These are phyloP conservation scores for Aureobasidium sp. DNA, from an alignment of 2,329 filamentous ascomycete species.

Conservation along the genomic window DNA sequence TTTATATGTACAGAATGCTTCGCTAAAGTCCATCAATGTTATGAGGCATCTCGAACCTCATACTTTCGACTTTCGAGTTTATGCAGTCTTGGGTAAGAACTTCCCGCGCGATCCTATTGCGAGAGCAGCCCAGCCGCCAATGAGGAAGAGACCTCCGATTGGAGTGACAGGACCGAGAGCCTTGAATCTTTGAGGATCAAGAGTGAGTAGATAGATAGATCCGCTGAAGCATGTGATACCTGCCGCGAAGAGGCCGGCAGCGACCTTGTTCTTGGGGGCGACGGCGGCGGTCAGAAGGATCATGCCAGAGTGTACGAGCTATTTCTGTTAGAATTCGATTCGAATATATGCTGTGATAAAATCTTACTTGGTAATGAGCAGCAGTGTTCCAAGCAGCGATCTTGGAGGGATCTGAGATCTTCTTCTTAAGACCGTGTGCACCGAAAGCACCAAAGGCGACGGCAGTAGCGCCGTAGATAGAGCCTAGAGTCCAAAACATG, in stretches of 20 bases:
- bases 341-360: not conserved
- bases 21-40: not conserved
- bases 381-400: slow-evolving; percentile 58
- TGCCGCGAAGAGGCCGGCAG: slow-evolving; percentile 53
- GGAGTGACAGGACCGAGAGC: slow-evolving; percentile 59
- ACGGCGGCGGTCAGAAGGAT: slow-evolving; percentile 47
- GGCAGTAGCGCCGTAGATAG: slow-evolving; percentile 54
- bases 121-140: slow-evolving; percentile 55
- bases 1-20: not conserved
- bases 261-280: slow-evolving; percentile 36
- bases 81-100: slow-evolving; percentile 12
- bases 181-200: slow-evolving; percentile 56
- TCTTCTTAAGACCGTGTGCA: slow-evolving; percentile 58
- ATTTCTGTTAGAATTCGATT: not conserved
- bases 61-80: not conserved
- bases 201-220: slow-evolving; percentile 55
- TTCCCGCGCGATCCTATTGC: slow-evolving; percentile 32
- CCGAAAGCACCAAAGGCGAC: slow-evolving; percentile 61
- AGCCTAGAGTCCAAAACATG: slow-evolving; percentile 53
- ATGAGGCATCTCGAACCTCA: not conserved
- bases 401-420: slow-evolving; percentile 51
- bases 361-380: slow-evolving; percentile 57
- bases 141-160: slow-evolving; percentile 56
- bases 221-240: slow-evolving; percentile 64
- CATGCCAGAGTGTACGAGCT: slow-evolving; percentile 58